phyloP scores from a whole-genome alignment of 2,329 filamentous ascomycete genomes.

The Aspergillus tamarii region DNA sequence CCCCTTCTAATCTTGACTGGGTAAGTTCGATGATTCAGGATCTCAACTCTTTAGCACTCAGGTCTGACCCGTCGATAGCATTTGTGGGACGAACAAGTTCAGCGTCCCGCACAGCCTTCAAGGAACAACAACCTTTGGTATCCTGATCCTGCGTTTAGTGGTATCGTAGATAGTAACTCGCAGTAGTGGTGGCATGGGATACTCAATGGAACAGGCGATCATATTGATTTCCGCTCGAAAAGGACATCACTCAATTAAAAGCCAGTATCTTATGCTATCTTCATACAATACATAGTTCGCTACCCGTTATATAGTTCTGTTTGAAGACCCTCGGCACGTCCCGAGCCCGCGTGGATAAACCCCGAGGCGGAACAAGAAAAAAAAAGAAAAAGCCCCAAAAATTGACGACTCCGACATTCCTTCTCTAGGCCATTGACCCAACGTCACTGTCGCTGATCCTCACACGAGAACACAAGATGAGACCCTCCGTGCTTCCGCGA shows the following conservation, averaged over 20 bases:
- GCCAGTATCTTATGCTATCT: not conserved
- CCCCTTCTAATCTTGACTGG: slow-evolving; percentile 38
- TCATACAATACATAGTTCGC: not conserved
- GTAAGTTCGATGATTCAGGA: slow-evolving; percentile 24
- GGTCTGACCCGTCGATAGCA: slow-evolving; percentile 18
- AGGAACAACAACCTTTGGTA: slow-evolving; percentile 1
- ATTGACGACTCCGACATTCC: slow-evolving; percentile 1
- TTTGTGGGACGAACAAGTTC: slow-evolving; percentile 30
- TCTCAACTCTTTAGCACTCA: not conserved
- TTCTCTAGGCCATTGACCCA: not conserved
- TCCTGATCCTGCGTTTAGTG: not conserved
- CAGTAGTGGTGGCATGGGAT: not conserved
- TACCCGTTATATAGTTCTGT: not conserved
- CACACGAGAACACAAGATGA: slow-evolving; percentile 9
- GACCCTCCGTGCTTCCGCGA: slow-evolving; percentile 6
- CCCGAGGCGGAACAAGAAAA: not conserved
- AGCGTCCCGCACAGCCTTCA: slow-evolving; percentile 6
- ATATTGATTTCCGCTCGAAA: not conserved
- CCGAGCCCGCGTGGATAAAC: slow-evolving; percentile 9
- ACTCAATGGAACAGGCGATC: not conserved
- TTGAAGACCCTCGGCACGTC: slow-evolving; percentile 9
- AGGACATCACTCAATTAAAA: not conserved
- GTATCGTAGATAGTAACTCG: not conserved
- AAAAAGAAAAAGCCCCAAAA: slow-evolving; percentile 9
- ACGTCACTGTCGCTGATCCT: not conserved